phyloP scores from a whole-genome alignment of 768 basidiomycete genomes.

The Stropharia rugosoannulata region DNA sequence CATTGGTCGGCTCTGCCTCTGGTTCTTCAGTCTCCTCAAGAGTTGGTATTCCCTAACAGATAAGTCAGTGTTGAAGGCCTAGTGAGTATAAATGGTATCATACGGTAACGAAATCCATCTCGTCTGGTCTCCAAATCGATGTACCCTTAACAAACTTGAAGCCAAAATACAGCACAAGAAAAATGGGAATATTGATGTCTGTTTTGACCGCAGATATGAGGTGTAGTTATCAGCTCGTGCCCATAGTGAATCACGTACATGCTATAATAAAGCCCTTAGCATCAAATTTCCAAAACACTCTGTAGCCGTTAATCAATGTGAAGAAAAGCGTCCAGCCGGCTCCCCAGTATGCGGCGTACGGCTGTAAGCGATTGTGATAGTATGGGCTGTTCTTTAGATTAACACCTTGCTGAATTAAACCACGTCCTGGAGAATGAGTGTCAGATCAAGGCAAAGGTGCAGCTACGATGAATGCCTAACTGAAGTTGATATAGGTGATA shows the following conservation, averaged over 20 bases:
- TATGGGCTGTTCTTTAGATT: slow-evolving; percentile 52
- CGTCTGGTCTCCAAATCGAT: slow-evolving; percentile 50
- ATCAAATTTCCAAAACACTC: slow-evolving; percentile 65
- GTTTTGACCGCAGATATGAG: slow-evolving; percentile 11
- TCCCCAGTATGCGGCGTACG: slow-evolving; percentile 70
- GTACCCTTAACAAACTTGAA: slow-evolving; percentile 43
- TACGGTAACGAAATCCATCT: slow-evolving; percentile 75
- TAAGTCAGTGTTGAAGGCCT: not conserved
- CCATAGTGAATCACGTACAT: slow-evolving; percentile 27
- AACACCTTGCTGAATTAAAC: slow-evolving; percentile 63
- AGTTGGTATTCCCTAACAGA: slow-evolving; percentile 58
- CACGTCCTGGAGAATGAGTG: slow-evolving; percentile 43
- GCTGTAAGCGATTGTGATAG: slow-evolving; percentile 63
- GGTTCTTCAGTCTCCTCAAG: slow-evolving; percentile 67
- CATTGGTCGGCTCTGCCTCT: slow-evolving; percentile 45
- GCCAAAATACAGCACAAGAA: slow-evolving; percentile 38
- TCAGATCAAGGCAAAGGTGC: not conserved
- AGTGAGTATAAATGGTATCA: slow-evolving; percentile 14
- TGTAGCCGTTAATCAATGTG: slow-evolving; percentile 51
- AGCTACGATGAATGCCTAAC: slow-evolving; percentile 33
- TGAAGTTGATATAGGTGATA: slow-evolving; percentile 71
- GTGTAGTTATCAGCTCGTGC: not conserved
- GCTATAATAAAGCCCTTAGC: slow-evolving; percentile 46
- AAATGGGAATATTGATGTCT: slow-evolving; percentile 50
- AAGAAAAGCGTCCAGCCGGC: slow-evolving; percentile 63